phyloP scores from a whole-genome alignment of 176 grass and related monocot species.

The Rhynchospora pubera region DNA sequence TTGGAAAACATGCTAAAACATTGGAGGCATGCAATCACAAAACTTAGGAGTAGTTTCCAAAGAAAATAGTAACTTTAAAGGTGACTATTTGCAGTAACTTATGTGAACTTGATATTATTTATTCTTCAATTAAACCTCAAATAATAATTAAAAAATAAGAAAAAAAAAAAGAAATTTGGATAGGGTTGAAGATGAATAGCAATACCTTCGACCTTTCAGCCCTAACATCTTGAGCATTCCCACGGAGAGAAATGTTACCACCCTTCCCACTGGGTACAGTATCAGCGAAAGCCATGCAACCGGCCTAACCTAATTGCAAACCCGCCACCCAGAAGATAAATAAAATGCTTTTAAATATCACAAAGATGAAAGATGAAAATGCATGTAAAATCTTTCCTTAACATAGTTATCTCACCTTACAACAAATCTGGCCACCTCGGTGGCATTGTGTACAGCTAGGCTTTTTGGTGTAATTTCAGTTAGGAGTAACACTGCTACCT shows the following conservation, averaged over 20 bases:
- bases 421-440: slow-evolving; percentile 89
- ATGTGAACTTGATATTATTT: not conserved
- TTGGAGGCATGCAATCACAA: not conserved
- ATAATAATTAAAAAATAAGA: slow-evolving; percentile 14
- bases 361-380: not conserved
- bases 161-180: not conserved
- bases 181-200: slow-evolving; percentile 4
- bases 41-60: not conserved
- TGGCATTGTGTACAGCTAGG: slow-evolving; percentile 90
- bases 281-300: slow-evolving; percentile 94
- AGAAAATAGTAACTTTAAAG: not conserved
- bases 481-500: slow-evolving; percentile 87
- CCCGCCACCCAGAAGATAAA: not conserved
- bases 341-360: not conserved
- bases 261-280: slow-evolving; percentile 87
- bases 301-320: slow-evolving; percentile 64
- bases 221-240: slow-evolving; percentile 91
- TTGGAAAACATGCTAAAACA: not conserved
- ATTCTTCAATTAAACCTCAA: slow-evolving; percentile 9
- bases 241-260: slow-evolving; percentile 92
- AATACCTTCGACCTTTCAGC: slow-evolving; percentile 92
- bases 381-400: not conserved
- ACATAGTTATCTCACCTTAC: slow-evolving; percentile 55
- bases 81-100: not conserved
- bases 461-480: slow-evolving; percentile 99